These are phyloP conservation scores for Mucor velutinosus DNA, from an alignment of 371 early-diverging fungal genomes.

Conservation along the genomic window DNA sequence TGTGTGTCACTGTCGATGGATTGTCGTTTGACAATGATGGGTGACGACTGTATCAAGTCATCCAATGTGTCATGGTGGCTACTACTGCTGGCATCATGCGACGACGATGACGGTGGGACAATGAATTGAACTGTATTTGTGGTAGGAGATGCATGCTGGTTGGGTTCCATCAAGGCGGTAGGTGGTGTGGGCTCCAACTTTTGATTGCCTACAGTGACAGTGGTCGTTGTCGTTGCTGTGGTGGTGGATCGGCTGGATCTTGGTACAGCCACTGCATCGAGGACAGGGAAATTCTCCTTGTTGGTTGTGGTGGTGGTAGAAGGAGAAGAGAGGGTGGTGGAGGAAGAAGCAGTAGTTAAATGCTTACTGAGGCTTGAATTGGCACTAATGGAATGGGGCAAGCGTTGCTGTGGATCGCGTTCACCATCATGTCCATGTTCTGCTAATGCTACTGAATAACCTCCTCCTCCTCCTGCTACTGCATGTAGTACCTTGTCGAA, in stretches of 20 bases:
- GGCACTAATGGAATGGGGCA: background rate
- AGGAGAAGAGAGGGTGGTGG: conserved; percentile 2
- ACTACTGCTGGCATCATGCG: background rate
- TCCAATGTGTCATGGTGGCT: conserved; percentile 26
- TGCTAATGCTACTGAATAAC: background rate
- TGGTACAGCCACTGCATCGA: conserved; percentile 5
- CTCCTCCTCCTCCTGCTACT: conserved; percentile 30
- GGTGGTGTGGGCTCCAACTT: background rate
- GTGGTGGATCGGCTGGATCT: conserved; percentile 20
- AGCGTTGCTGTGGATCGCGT: background rate
- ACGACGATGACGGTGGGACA: background rate
- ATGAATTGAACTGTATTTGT: conserved; percentile 14
- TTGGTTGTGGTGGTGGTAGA: background rate
- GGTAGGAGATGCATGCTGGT: background rate
- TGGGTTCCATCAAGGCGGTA: background rate
- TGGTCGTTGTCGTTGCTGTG: conserved; percentile 28
- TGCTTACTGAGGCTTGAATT: conserved; percentile 14
- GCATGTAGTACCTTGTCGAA: conserved; percentile 58
- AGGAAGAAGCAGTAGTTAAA: conserved; percentile 8
- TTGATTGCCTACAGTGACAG: conserved; percentile 28
- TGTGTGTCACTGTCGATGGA: conserved; percentile 57
- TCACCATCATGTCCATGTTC: background rate
- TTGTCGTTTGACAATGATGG: conserved; percentile 35
- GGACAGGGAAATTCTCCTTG: conserved; percentile 8
- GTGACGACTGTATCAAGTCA: conserved; percentile 30